phyloP scores from a whole-genome alignment of 768 basidiomycete species.

The Lentinula boryana region DNA sequence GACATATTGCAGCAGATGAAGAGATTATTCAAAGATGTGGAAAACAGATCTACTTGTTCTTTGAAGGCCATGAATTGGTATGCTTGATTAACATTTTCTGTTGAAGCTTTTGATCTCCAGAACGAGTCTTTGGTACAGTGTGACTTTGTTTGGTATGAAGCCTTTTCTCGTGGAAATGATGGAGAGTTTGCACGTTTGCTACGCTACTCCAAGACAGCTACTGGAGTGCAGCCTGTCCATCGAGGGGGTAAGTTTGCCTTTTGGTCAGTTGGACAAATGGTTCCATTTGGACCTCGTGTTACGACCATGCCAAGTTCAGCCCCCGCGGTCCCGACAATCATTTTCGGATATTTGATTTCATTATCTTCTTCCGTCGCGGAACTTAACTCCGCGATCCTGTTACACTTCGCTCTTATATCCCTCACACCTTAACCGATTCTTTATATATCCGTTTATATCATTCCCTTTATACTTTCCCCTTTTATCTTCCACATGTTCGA shows the following conservation, averaged over 20 bases:
- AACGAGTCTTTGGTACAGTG: neutral
- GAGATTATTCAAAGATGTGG: neutral
- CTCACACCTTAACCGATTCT: no score
- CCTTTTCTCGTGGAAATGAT: neutral
- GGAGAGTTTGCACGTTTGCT: neutral
- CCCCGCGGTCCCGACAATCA: no score
- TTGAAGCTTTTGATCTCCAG: no score
- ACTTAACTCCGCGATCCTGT: no score
- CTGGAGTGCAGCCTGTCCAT: neutral
- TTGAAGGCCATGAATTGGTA: neutral
- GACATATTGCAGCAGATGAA: neutral
- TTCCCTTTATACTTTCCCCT: no score
- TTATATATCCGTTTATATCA: no score
- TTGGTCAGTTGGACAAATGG: neutral
- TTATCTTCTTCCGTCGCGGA: no score
- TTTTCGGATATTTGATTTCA: no score
- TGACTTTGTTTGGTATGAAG: constrained; percentile 1
- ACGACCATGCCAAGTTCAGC: no score
- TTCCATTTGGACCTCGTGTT: neutral
- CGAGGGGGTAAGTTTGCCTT: neutral
- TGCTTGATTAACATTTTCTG: neutral
- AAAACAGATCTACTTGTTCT: neutral
- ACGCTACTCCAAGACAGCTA: neutral
- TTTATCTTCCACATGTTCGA: no score
- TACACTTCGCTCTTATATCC: no score